A percentile compares a stretch with the other conserved stretches of the same genome.
These are phyloP conservation scores for Apiospora kogelbergensis DNA, from an alignment of 2,329 filamentous ascomycete species.

Conservation along the genomic window DNA sequence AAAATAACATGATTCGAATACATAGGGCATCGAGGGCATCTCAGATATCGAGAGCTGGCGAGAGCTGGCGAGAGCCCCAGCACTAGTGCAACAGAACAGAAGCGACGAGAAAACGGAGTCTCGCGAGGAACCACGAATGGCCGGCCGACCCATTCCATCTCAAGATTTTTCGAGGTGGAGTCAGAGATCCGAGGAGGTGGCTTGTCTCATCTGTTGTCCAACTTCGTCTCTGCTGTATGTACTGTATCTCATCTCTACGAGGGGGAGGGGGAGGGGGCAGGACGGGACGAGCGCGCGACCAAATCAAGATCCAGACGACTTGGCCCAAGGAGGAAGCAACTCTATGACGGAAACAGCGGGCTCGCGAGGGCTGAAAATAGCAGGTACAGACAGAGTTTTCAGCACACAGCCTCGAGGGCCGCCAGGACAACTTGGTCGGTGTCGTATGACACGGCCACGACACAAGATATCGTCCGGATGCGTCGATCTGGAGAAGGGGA, in stretches of 20 bases:
- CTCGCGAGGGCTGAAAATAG: slow-evolving; percentile 1
- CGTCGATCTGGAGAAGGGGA: slow-evolving; percentile 32
- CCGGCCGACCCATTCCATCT: not conserved
- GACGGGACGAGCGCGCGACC: not conserved
- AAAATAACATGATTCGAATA: slow-evolving; percentile 5
- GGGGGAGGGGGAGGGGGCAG: not conserved
- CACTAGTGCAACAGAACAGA: not conserved
- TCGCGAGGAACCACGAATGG: not conserved
- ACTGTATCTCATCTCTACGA: not conserved
- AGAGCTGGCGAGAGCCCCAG: not conserved
- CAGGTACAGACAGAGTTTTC: not conserved
- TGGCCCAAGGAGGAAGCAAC: slow-evolving; percentile 12
- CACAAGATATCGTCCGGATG: slow-evolving; percentile 28
- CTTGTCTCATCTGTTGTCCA: slow-evolving; percentile 34
- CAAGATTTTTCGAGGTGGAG: not conserved
- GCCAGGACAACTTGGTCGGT: not conserved
- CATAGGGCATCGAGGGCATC: not conserved
- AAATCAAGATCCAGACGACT: not conserved
- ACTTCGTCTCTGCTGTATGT: not conserved
- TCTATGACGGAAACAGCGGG: slow-evolving; percentile 16
- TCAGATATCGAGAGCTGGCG: not conserved
- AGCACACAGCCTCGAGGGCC: slow-evolving; percentile 1
- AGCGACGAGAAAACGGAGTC: not conserved
- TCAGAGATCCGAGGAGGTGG: slow-evolving; percentile 32
- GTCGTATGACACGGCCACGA: slow-evolving; percentile 31